Percentiles rank a stretch among this genome's conserved stretches.
These are phyloP conservation scores for Phytopythium boreale DNA, from an alignment of 352 stramenopile species.

Conservation along the genomic window DNA sequence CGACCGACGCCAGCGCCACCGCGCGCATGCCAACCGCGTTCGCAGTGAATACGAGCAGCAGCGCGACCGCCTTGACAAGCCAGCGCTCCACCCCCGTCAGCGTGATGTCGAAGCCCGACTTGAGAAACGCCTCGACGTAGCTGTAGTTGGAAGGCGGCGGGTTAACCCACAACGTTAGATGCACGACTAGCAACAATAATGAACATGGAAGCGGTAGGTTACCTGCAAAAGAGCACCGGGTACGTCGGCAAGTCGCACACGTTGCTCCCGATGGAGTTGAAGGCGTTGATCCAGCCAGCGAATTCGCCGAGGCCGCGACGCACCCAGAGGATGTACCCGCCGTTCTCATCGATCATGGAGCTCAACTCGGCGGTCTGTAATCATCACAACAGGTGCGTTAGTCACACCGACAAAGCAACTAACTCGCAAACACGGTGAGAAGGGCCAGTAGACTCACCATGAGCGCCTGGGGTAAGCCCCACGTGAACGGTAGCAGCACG, in stretches of 20 bases:
- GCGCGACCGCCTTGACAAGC: constrained; percentile 64
- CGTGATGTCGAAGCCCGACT: constrained; percentile 49
- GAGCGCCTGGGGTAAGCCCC: constrained; percentile 77
- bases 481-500: constrained; percentile 75
- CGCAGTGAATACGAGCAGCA: constrained; percentile 66
- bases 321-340: constrained; percentile 86
- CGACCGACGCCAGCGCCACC: constrained; percentile 67
- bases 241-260: constrained; percentile 84
- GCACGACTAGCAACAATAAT: too few species aligned
- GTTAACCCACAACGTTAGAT: neutral
- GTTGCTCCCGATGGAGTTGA: constrained; percentile 85
- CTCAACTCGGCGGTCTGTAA: constrained; percentile 71
- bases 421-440: neutral
- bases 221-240: constrained; percentile 79
- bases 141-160: constrained; percentile 12
- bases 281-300: constrained; percentile 81
- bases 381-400: neutral
- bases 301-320: constrained; percentile 74
- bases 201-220: neutral
- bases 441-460: constrained; percentile 37
- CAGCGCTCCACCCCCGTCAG: constrained; percentile 56
- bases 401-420: neutral
- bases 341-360: constrained; percentile 85
- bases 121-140: constrained; percentile 77
- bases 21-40: constrained; percentile 79